Conservation (phyloP, 805 yeast species). For the Lipomyces lipofer region DNA sequence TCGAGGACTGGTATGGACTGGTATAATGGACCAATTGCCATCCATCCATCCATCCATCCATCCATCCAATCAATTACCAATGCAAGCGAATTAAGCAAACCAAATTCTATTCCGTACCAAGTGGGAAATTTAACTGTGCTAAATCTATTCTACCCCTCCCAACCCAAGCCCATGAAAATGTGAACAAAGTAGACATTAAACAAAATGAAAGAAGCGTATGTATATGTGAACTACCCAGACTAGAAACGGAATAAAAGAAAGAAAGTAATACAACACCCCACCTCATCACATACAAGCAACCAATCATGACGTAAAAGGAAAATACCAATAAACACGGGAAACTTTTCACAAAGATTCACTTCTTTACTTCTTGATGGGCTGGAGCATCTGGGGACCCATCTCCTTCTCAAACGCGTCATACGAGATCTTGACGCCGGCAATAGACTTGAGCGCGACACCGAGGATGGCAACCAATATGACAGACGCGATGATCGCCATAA, state of each 20-base stretch:
- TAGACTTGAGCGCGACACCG: slow-evolving; percentile 67
- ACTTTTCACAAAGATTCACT: slow-evolving; percentile 3
- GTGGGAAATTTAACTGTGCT: neutral
- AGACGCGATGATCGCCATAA: slow-evolving; percentile 71
- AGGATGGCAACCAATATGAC: slow-evolving; percentile 58
- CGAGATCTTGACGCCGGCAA: slow-evolving; percentile 68
- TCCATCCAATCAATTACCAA: no score
- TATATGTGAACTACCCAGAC: slow-evolving; percentile 19
- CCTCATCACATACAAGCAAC: neutral
- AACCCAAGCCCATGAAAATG: slow-evolving; percentile 22
- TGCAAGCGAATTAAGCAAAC: neutral
- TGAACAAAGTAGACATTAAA: slow-evolving; percentile 9
- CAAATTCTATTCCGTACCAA: neutral
- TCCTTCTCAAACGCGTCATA: slow-evolving; percentile 77
- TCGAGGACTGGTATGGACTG: no score
- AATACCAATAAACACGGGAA: neutral
- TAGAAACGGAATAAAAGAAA: slow-evolving; percentile 5
- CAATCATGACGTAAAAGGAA: slow-evolving; percentile 2
- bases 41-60: no score
- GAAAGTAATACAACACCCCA: slow-evolving; percentile 5
- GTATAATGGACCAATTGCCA: no score
- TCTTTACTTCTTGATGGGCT: slow-evolving; percentile 19
- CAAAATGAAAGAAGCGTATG: slow-evolving; percentile 3
- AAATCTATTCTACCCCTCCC: slow-evolving; percentile 2
- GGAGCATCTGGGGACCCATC: slow-evolving; percentile 28